phyloP scores from a whole-genome alignment of 768 basidiomycete genomes.

The Exidia glandulosa region DNA sequence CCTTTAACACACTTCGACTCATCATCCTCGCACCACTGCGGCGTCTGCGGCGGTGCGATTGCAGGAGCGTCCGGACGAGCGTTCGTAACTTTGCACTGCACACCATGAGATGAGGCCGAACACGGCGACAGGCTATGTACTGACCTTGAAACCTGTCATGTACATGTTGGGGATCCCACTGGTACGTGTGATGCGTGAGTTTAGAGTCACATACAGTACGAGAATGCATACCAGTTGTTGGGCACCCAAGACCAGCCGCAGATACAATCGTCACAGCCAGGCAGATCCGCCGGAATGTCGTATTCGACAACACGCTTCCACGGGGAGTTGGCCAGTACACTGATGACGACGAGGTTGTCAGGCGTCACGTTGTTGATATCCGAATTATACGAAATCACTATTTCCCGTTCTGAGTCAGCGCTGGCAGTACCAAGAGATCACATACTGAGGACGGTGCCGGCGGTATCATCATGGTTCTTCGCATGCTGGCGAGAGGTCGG shows the following conservation, averaged over 20 bases:
- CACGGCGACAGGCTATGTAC: too few relatives aligned
- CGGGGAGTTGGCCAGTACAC: neutral
- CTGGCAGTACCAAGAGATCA: neutral
- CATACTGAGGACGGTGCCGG: neutral
- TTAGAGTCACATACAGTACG: neutral
- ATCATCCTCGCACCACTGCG: conserved; percentile 2
- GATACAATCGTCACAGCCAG: conserved; percentile 2
- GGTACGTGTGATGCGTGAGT: neutral
- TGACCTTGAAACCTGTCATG: conserved; percentile 1
- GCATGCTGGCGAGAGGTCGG: neutral
- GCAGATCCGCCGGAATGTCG: conserved; percentile 3
- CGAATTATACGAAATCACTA: neutral
- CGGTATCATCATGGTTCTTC: neutral
- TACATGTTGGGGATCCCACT: conserved; percentile 4
- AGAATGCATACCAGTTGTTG: neutral
- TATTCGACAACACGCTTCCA: conserved; percentile 3
- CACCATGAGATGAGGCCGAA: neutral
- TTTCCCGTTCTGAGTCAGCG: too few relatives aligned
- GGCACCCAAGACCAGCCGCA: conserved; percentile 2
- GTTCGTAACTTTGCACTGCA: neutral
- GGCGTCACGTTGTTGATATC: neutral
- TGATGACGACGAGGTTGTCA: neutral
- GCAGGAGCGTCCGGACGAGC: neutral
- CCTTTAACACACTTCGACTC: neutral
- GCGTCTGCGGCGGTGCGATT: neutral